These are phyloP conservation scores for Coemansia sp. DNA, from an alignment of 192 early-diverging fungal genomes.

Conservation along the genomic window DNA sequence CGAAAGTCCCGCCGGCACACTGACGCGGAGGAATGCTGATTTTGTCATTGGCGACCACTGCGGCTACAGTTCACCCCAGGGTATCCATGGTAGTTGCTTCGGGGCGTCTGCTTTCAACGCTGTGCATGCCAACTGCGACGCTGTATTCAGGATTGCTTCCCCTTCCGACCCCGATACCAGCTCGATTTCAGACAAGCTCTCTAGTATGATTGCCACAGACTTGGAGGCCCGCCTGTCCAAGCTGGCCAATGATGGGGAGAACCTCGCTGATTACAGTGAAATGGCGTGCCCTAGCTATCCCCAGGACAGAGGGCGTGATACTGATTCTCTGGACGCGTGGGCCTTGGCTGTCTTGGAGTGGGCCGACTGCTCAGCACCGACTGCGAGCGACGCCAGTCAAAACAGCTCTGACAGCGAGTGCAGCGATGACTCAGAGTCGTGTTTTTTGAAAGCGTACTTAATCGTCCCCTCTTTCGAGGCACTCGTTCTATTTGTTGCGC, in stretches of 20 bases:
- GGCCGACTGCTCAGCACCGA: neutral
- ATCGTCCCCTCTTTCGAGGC: neutral
- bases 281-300: too few species aligned
- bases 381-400: neutral
- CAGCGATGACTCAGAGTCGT: neutral
- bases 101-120: too few species aligned
- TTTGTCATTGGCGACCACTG: too few species aligned
- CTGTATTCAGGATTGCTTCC: neutral
- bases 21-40: too few species aligned
- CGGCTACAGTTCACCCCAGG: too few species aligned
- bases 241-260: neutral
- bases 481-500: neutral
- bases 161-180: neutral
- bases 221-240: neutral
- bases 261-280: too few species aligned
- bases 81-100: too few species aligned
- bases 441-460: neutral
- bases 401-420: too few species aligned
- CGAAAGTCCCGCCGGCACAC: too few species aligned
- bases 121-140: neutral
- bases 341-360: neutral
- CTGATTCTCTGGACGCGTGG: neutral
- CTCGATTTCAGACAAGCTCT: neutral
- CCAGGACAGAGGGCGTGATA: neutral
- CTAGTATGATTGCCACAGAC: neutral